Evolutionary conservation across 106 monocot species (phyloP), one percentile per base, ranked within the genome.

Genomic region (Phalaenopsis equestris): DNA sequence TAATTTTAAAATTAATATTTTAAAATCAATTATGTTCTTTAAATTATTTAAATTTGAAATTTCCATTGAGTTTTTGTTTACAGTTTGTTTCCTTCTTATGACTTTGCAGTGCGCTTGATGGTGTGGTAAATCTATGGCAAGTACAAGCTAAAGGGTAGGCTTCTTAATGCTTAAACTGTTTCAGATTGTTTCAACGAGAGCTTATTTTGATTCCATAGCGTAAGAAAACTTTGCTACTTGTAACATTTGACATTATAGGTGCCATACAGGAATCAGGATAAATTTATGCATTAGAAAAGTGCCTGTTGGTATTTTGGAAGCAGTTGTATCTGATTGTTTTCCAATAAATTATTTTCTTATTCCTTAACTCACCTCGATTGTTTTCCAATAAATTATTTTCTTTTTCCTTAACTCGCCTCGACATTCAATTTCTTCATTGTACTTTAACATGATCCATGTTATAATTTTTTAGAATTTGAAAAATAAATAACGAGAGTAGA

Each of bases 31-130:
- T 5, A 23, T 74, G 43, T 43, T 73, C 42, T 74, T 74, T 45
- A 42, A 42, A 11, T 72, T 72, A 42, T 2, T 70, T 38, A 39
- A 30, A 43, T 45, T 74, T 19, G 43, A 43, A 43, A 43, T 74
- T 74, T 45, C 75, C 80, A 73, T 46, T 79, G 10, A n/a, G 48
- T 36, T 14, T 80, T 67, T 76, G 39, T 56, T 73, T 45, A 73
- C 14, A 45, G 43, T 47, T 77, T 75, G 43, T 16, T 76, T 76
- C 9, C 14, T 41, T 75, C 23, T 76, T 76, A 39, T 82, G 75
- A 58, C 56, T 84, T 79, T 90, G 82, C 85, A 93, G 93, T 84
- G 90, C 90, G 18, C 76, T 93, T 82, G 88, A 93, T 81, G 93
- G 90, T 80, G 39, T 83, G 41, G 85, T 93, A 43, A 90, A 86